These are phyloP conservation scores for Penicillium frequentans DNA, from an alignment of 2,329 filamentous ascomycete species.

Conservation along the genomic window DNA sequence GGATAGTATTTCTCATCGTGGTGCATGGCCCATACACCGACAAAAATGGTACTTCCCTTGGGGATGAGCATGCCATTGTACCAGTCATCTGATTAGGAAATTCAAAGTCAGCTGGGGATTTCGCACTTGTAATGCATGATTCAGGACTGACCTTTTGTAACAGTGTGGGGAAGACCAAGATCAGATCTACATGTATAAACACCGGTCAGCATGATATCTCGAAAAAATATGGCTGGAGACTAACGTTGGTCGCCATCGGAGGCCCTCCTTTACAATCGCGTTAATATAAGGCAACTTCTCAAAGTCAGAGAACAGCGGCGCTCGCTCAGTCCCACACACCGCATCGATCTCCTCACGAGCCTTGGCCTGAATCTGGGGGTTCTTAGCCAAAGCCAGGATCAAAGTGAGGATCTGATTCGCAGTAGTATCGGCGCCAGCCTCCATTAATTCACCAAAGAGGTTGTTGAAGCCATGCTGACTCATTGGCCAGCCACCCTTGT, in stretches of 20 bases:
- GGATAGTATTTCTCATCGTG: constrained; percentile 41
- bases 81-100: constrained; percentile 49
- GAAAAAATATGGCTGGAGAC: neutral
- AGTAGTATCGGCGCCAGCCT: neutral
- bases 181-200: neutral
- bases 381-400: neutral
- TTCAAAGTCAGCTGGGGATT: constrained; percentile 35
- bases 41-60: constrained; percentile 47
- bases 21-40: constrained; percentile 48
- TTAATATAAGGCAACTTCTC: neutral
- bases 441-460: neutral
- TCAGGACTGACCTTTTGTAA: neutral
- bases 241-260: neutral
- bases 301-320: neutral
- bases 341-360: neutral
- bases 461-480: neutral
- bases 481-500: neutral
- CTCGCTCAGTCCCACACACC: neutral
- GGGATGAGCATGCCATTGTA: constrained; percentile 55
- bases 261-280: neutral
- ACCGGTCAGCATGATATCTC: neutral
- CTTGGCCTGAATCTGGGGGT: neutral
- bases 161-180: neutral
- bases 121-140: neutral
- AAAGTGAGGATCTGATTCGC: neutral